These are phyloP conservation scores for Lunularia cruciata DNA, from an alignment of 225 moss, liverwort and hornwort species.

Conservation along the genomic window DNA sequence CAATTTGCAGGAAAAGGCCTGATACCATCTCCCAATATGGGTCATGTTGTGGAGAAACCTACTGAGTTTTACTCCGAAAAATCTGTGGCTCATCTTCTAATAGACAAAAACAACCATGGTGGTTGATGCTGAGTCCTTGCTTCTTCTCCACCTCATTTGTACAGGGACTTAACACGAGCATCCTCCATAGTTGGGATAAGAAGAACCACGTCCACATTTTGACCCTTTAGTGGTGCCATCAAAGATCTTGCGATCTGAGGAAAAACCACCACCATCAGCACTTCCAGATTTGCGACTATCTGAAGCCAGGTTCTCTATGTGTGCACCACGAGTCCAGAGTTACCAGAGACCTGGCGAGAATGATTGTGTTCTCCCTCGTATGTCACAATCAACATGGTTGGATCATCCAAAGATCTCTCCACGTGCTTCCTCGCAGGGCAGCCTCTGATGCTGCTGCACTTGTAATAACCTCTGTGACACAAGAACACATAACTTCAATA, in stretches of 20 bases:
- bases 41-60: conserved; percentile 37
- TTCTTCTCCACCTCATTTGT: conserved; percentile 2
- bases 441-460: conserved; percentile 93
- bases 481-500: no score
- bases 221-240: conserved; percentile 10
- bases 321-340: conserved; percentile 49
- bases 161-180: conserved; percentile 3
- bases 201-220: conserved; percentile 15
- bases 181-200: conserved; percentile 12
- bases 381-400: conserved; percentile 82
- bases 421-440: conserved; percentile 97
- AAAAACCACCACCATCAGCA: neutral
- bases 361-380: conserved; percentile 97
- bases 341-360: conserved; percentile 59
- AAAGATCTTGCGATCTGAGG: neutral
- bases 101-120: conserved; percentile 28
- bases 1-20: conserved; percentile 30
- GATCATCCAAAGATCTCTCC: conserved; percentile 79
- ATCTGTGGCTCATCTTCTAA: conserved; percentile 24
- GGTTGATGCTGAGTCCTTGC: neutral
- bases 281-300: neutral
- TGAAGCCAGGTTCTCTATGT: conserved; percentile 27
- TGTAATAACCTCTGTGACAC: conserved; percentile 83
- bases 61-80: conserved; percentile 30
- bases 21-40: conserved; percentile 26